Base-by-base conservation (phyloP, 2,329 filamentous ascomycete genomes). In the Lecanicillium sp. region DNA sequence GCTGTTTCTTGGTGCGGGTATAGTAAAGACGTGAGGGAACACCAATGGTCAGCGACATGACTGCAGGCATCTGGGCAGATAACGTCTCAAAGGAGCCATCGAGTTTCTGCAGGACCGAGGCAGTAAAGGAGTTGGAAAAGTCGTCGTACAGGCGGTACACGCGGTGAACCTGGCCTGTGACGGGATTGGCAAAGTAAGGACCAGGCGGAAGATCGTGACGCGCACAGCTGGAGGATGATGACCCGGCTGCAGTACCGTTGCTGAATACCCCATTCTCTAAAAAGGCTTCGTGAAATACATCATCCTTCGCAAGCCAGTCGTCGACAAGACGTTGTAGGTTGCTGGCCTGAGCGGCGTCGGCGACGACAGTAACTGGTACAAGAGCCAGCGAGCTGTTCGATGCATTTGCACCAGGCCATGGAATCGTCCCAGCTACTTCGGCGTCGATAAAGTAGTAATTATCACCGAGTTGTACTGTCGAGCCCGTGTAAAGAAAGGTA, bases 1-100 rank as follows among this genome's bases (percentile, higher is more conserved):
- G 77, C 48, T 74, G 68, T n/a, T 65, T 60, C 0, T 55, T 48
- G 1, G 70, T 73, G 33, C 63, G 68, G 3, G 63, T 69, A 54
- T 64, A 76, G 57, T 80, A 80, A 0, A 81, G 58, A 9, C 78
- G 65, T 6, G 75, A 80, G 4, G 77, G 76, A 0, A 82, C 78
- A 48, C 41, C 65, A 22, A 70, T 48, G 16, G 58, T 56, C 27
- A 55, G 37, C 1, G 53, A 48, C 2, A 47, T 46, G 3, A 51
- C 49, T 12, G 48, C 46, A 4, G 49, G 44, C 7, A 53, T 48
- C 22, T 54, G 52, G 12, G 57, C 57, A 1, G 56, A 55, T 18
- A 60, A 40, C 7, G 51, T 35, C 43, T 54, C 53, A 43, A 60
- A 59, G 14, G 38, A 45, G 17, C 55, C 58, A 2, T 55, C 46